phyloP scores from a whole-genome alignment of 495 filamentous ascomycete species.

The Astrothelium macrocarpum region DNA sequence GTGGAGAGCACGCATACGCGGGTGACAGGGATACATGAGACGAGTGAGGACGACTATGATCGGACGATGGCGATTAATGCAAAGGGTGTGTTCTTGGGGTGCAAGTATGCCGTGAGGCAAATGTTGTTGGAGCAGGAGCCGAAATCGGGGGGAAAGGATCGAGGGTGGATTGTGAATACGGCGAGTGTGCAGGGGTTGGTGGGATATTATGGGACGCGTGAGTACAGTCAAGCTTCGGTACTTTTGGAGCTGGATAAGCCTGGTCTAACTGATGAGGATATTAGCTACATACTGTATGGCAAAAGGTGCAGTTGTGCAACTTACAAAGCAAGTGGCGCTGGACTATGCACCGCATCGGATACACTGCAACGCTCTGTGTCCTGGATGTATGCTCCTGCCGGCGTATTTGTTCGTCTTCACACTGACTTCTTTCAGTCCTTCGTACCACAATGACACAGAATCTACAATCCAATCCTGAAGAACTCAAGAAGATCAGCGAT shows the following conservation, averaged over 20 bases:
- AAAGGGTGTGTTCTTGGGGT: conserved; percentile 47
- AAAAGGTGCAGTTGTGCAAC: conserved; percentile 42
- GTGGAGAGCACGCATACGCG: conserved; percentile 14
- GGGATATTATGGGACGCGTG: conserved; percentile 19
- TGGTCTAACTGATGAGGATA: neutral
- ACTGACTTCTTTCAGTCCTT: conserved; percentile 11
- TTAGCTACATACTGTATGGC: conserved; percentile 36
- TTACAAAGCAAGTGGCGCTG: conserved; percentile 42
- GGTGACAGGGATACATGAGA: conserved; percentile 33
- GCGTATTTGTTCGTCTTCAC: neutral
- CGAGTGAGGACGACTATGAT: conserved; percentile 43
- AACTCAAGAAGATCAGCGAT: conserved; percentile 19
- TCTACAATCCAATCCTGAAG: conserved; percentile 15
- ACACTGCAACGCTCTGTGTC: conserved; percentile 47
- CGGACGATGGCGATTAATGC: conserved; percentile 67
- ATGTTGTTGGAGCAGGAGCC: conserved; percentile 42
- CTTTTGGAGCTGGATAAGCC: neutral
- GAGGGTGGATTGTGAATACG: conserved; percentile 51
- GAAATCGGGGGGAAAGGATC: conserved; percentile 32
- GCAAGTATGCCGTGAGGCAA: conserved; percentile 41
- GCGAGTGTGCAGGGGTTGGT: conserved; percentile 41
- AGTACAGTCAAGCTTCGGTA: conserved; percentile 15
- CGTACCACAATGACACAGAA: conserved; percentile 21
- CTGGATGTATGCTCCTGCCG: conserved; percentile 39
- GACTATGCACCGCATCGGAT: conserved; percentile 45